Conservation (phyloP, 768 basidiomycete species). For the Tulasnella sp. region DNA sequence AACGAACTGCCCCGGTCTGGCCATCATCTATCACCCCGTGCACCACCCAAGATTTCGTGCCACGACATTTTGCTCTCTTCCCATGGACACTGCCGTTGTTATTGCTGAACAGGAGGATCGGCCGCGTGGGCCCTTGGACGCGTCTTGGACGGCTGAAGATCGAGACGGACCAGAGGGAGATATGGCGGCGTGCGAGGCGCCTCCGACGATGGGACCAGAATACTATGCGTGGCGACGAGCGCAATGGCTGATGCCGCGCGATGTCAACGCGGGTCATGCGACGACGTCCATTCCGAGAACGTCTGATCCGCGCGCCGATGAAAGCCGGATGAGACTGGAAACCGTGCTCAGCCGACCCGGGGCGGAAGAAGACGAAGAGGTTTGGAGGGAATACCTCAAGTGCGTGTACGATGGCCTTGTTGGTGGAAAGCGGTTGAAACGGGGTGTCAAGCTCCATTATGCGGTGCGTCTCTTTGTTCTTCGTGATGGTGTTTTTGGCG, state of each 20-base stretch:
- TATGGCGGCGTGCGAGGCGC: too few species aligned
- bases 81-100: too few species aligned
- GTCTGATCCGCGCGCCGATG: not conserved
- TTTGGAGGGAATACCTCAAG: slow-evolving; percentile 20
- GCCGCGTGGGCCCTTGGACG: too few species aligned
- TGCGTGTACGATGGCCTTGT: slow-evolving; percentile 18
- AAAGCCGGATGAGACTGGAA: slow-evolving; percentile 15
- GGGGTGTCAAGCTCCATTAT: slow-evolving; percentile 19
- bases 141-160: too few species aligned
- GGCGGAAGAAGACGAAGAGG: slow-evolving; percentile 18
- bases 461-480: too few species aligned
- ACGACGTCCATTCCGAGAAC: not conserved
- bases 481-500: too few species aligned
- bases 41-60: too few species aligned
- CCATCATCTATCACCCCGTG: too few species aligned
- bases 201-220: slow-evolving; percentile 10
- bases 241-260: slow-evolving; percentile 9
- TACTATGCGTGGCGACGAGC: slow-evolving; percentile 11
- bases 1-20: too few species aligned
- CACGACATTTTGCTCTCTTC: too few species aligned
- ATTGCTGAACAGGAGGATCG: too few species aligned
- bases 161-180: too few species aligned
- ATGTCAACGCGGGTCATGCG: not conserved
- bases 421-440: slow-evolving; percentile 18
- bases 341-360: slow-evolving; percentile 15